Base-by-base conservation (phyloP, 1,284 basidiomycete genomes). In the Microbotryomycetes sp. region DNA sequence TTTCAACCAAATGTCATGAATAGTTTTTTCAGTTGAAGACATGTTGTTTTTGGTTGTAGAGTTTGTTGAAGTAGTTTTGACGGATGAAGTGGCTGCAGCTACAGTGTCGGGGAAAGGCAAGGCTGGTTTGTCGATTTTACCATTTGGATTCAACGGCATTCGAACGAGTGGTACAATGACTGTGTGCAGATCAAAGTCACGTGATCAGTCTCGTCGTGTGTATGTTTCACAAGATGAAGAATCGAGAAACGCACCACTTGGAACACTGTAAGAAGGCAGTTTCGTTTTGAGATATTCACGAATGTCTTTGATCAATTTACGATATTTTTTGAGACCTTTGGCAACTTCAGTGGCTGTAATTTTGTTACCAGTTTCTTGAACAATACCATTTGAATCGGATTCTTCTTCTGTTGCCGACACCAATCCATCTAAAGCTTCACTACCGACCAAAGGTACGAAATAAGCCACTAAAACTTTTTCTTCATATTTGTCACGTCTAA, bases 401-500 rank as follows among this genome's bases (percentile, higher is more conserved):
- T 68, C 70, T 22, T 69, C 71, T 46, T 73, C 74, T 32, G 67
- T 72, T 14, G 70, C 72, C 70, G 86, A 90, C 53, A 86, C 85
- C 71, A 86, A 85, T 19, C 81, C 88, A 54, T 85, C 84, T 66
- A 97, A 78, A 50, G 80, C 80, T 14, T 84, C 80, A 26, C 77
- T 78, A 0, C 85, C 85, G 45, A 85, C 82, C 47, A 91, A 79
- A 19, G 94, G 96, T n/a, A 99, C 96, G 74, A 99, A 93, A 78
- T 98, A 99, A 73, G 89, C 91, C 60, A 99, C 89, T 15, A 99
- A 84, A 32, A 97, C 93, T 81, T 99, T 98, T 79, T 99, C 96
- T 77, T 98, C 96, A 77, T 98, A 92, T 80, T 98, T 98, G 80
- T 98, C 94, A 75, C 96, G 82, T 72, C 96, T 81, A 28, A 99